Base-by-base conservation (phyloP, 495 filamentous ascomycete species). In the Penicillium pancosmium region DNA sequence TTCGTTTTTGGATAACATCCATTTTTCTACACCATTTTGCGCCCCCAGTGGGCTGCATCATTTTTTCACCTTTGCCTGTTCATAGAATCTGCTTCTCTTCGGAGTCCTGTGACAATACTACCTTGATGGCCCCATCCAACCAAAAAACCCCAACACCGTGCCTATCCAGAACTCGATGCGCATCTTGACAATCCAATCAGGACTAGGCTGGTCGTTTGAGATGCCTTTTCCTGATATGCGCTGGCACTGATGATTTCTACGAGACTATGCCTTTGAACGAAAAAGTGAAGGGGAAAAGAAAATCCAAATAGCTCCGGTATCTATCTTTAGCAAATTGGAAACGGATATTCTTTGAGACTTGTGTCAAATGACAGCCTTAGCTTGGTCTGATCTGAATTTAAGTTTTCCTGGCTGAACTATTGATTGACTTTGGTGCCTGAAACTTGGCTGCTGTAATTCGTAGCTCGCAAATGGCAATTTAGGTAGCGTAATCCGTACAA, bases 41-140 rank as follows among this genome's bases (percentile, higher is more conserved):
- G 60, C 63, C 59, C 63, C 59, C 52, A 65, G 63, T 49, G 63
- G 59, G 61, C 50, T 35, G 41, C 50, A 55, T 40, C 44, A 1
- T 31, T 56, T 55, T 50, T 34, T 23, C 13, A 12, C 18, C 35
- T 54, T 49, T 60, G 27, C 52, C 54, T 67, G 65, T 64, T 54
- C 23, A 67, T 67, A 67, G 65, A 61, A 33, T 67, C 53, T 23
- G 49, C 38, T 57, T 57, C 51, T 59, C 47, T 58, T 16, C 60
- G 46, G 54, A 51, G 53, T 48, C 57, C 48, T 61, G 64, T 64
- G 64, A 46, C 54, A 67, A 67, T 67, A 58, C 64, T 60, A 67
- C 60, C 54, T 49, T 46, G 57, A 64, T 59, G 38, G 46, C 50
- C 46, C 51, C 59, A 52, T 55, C 21, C 15, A 41, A 54, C 19